Evolutionary conservation across 78 protist genomes (phyloP).

Genomic region (Dictyostelium brefeldianum): DNA sequence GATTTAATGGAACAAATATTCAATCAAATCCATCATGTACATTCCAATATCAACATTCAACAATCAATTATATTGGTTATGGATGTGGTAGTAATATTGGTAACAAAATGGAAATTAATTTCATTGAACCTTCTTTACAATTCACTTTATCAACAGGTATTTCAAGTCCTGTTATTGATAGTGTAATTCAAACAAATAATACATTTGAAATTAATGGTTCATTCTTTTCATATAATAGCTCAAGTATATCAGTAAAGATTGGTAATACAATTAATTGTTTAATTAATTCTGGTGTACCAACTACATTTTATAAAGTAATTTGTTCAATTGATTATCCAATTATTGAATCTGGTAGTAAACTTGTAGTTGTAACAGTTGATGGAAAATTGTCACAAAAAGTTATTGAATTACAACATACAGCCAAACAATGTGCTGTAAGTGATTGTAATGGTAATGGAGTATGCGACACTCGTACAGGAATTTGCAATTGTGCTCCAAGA

Average conservation of each 20-base stretch:
- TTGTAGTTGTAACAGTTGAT: neutral
- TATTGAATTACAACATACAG: neutral
- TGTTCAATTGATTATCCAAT: neutral
- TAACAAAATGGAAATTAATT: neutral
- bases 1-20: neutral
- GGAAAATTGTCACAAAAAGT: neutral
- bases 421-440: neutral
- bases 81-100: neutral
- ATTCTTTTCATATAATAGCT: neutral
- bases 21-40: neutral
- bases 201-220: neutral
- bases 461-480: neutral
- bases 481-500: neutral
- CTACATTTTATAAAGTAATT: neutral
- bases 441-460: neutral
- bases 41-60: neutral
- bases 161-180: neutral
- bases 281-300: neutral
- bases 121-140: neutral
- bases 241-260: neutral
- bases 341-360: neutral
- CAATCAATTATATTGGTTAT: neutral
- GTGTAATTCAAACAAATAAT: neutral
- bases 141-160: neutral
- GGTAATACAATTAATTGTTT: neutral